phyloP scores from a whole-genome alignment of 169 alveolate genomes.

The Besnoitia besnoiti region DNA sequence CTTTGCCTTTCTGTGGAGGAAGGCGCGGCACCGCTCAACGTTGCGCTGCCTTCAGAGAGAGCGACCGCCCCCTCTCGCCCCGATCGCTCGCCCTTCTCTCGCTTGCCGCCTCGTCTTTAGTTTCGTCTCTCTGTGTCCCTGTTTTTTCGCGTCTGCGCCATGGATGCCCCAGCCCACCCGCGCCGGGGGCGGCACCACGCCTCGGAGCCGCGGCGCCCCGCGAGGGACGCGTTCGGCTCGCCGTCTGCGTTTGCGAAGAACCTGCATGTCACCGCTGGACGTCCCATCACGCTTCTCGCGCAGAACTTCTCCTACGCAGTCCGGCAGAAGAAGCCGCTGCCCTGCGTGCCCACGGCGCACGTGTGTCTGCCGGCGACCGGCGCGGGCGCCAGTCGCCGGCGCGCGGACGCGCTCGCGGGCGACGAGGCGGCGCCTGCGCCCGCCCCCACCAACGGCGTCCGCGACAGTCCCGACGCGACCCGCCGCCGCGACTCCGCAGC shows the following conservation, averaged over 20 bases:
- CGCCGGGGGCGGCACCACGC: neutral
- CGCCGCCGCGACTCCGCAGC: too few species aligned
- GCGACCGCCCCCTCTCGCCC: too few species aligned
- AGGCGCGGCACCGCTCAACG: too few species aligned
- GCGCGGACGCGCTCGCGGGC: too few species aligned
- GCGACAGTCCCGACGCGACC: too few species aligned
- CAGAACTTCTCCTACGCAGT: conserved; percentile 37
- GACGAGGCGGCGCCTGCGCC: too few species aligned
- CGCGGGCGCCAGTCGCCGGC: too few species aligned
- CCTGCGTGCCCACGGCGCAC: neutral
- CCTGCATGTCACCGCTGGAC: neutral
- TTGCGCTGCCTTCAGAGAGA: too few species aligned
- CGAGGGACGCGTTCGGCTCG: neutral
- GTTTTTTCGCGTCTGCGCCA: neutral
- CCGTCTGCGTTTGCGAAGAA: neutral
- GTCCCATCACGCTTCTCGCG: conserved; percentile 46
- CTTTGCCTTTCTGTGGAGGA: too few species aligned
- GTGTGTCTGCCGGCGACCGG: neutral
- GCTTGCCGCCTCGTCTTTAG: neutral
- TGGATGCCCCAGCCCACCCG: neutral
- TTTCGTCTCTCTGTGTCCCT: neutral
- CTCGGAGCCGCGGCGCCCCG: neutral
- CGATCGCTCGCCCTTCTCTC: neutral
- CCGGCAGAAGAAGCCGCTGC: conserved; percentile 1
- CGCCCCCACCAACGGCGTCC: too few species aligned